Conservation (phyloP, 2,329 filamentous ascomycete genomes). For the Fusarium hainanense region DNA sequence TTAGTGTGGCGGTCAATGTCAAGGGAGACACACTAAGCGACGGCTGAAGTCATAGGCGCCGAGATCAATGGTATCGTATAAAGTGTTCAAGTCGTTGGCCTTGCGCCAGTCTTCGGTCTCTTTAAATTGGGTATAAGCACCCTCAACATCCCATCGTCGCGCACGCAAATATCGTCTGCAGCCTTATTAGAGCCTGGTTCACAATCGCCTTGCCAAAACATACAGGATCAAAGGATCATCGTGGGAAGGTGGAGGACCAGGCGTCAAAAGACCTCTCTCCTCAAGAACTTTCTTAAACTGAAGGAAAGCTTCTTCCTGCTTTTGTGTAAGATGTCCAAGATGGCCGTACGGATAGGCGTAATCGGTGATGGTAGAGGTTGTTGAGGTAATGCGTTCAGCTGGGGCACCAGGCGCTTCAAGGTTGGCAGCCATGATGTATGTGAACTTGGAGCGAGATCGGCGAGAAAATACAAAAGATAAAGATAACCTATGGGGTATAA, state of each 20-base stretch:
- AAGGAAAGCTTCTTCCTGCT: conserved; percentile 74
- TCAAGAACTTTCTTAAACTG: conserved; percentile 77
- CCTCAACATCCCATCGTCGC: conserved; percentile 80
- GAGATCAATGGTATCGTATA: conserved; percentile 89
- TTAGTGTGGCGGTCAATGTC: neutral
- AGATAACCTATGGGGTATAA: conserved; percentile 5
- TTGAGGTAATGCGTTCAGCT: conserved; percentile 46
- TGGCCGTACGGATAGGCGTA: conserved; percentile 79
- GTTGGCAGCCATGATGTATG: conserved; percentile 43
- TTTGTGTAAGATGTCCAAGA: conserved; percentile 77
- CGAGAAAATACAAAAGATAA: neutral
- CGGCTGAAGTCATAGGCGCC: conserved; percentile 85
- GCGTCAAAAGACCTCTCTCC: conserved; percentile 72
- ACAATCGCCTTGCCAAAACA: conserved; percentile 45
- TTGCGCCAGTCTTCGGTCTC: conserved; percentile 90
- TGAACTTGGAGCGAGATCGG: conserved; percentile 17
- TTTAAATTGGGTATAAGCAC: conserved; percentile 85
- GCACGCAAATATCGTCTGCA: conserved; percentile 85
- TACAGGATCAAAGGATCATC: conserved; percentile 80
- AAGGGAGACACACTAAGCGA: conserved; percentile 67
- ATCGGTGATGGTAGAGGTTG: conserved; percentile 49
- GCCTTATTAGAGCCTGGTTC: conserved; percentile 29
- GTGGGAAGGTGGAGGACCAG: conserved; percentile 69
- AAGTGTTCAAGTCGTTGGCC: conserved; percentile 78
- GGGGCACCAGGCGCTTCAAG: conserved; percentile 41